Evolutionary conservation across 2,329 filamentous ascomycete species (phyloP).

Genomic region (Alternaria sp.): DNA sequence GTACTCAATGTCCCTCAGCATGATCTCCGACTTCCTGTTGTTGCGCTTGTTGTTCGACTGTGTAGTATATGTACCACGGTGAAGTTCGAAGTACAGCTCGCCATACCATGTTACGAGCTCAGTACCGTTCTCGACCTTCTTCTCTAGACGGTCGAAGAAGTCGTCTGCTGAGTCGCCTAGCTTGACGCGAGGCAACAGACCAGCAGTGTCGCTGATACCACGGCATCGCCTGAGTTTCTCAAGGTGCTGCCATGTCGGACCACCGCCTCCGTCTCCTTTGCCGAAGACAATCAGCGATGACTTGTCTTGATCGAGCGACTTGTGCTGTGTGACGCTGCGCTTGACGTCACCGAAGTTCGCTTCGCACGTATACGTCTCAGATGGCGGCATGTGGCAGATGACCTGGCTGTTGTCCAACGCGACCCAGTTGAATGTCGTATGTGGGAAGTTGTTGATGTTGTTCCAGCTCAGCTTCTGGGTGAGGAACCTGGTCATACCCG

Average conservation of each 20-base stretch:
- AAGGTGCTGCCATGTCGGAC: conserved; percentile 90
- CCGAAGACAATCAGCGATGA: conserved; percentile 93
- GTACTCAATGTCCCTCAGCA: conserved; percentile 87
- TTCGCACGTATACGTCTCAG: conserved; percentile 93
- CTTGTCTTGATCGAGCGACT: conserved; percentile 91
- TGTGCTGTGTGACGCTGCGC: conserved; percentile 88
- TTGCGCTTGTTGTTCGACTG: conserved; percentile 97
- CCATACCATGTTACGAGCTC: conserved; percentile 96
- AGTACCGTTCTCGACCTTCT: conserved; percentile 70
- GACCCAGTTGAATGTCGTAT: conserved; percentile 99
- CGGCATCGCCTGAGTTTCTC: conserved; percentile 94
- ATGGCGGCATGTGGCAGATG: conserved; percentile 95
- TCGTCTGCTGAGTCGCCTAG: conserved; percentile 91
- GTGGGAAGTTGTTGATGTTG: conserved; percentile 98
- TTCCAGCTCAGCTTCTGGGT: conserved; percentile 99
- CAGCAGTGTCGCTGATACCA: conserved; percentile 86
- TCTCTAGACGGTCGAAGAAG: conserved; percentile 86
- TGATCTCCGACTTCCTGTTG: conserved; percentile 83
- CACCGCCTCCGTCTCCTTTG: conserved; percentile 94
- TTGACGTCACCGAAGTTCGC: conserved; percentile 95
- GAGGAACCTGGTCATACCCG: conserved; percentile 96
- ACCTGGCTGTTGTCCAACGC: conserved; percentile 94
- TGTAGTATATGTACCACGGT: conserved; percentile 95
- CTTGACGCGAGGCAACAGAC: conserved; percentile 83
- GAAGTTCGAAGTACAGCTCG: conserved; percentile 96